Conservation (phyloP, 345 rosid species). For the Eucalyptus erythrocorys region DNA sequence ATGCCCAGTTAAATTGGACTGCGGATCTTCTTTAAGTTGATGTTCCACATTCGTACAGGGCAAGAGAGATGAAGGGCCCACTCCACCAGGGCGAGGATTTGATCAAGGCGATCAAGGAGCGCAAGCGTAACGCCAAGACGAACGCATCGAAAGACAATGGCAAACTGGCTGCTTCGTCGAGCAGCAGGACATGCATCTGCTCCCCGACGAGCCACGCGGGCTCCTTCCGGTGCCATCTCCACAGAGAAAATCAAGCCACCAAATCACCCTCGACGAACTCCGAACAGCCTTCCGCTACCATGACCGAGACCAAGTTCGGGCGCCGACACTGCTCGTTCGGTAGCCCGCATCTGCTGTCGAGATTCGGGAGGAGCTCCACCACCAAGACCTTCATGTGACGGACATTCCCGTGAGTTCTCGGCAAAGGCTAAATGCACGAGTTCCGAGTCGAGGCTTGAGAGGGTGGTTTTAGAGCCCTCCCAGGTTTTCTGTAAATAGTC, state of each 20-base stretch:
- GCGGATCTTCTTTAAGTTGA: background rate
- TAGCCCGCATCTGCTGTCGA: background rate
- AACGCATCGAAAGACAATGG: background rate
- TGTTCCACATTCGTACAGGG: background rate
- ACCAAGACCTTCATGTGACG: background rate
- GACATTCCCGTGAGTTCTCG: background rate
- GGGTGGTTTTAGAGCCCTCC: background rate
- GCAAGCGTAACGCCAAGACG: background rate
- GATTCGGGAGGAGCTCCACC: background rate
- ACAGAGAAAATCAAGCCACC: background rate
- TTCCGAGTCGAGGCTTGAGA: background rate
- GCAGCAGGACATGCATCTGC: conserved; percentile 1
- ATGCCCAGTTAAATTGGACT: background rate
- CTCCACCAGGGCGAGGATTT: background rate
- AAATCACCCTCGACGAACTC: background rate
- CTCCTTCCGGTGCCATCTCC: conserved; percentile 20
- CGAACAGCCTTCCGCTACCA: background rate
- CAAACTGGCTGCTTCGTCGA: background rate
- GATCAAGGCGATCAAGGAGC: background rate
- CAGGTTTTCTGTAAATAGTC: background rate
- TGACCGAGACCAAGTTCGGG: background rate
- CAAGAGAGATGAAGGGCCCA: background rate
- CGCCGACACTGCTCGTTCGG: background rate
- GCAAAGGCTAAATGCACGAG: background rate
- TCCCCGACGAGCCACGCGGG: conserved; percentile 12